These are phyloP conservation scores for Coemansia sp. DNA, from an alignment of 192 early-diverging fungal genomes.

Conservation along the genomic window DNA sequence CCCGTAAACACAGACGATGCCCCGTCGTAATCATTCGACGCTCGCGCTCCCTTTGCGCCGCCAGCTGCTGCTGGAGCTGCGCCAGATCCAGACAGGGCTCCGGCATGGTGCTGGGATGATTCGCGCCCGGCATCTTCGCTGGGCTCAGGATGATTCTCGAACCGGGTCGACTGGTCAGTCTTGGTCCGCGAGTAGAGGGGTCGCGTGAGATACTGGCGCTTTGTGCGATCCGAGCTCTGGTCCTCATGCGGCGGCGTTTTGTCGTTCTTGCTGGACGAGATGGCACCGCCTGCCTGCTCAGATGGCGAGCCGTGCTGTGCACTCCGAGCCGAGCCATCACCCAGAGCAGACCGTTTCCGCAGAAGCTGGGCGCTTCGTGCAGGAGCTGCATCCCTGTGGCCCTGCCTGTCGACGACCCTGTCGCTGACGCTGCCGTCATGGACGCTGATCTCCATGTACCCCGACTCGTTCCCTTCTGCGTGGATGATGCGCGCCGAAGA, in stretches of 20 bases:
- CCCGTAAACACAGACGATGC: constrained; percentile 47
- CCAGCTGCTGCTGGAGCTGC: background rate
- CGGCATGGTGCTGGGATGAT: background rate
- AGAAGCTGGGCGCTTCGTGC: background rate
- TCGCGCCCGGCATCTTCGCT: background rate
- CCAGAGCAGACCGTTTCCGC: background rate
- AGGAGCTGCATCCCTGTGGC: background rate
- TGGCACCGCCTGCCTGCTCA: background rate
- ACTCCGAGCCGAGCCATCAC: background rate
- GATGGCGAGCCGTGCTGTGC: background rate
- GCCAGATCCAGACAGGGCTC: background rate
- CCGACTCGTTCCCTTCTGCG: constrained; percentile 31
- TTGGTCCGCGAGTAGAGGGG: constrained; percentile 13
- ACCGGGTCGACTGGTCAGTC: background rate
- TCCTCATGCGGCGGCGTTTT: background rate
- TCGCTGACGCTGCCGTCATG: constrained; percentile 13
- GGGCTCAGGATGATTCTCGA: background rate
- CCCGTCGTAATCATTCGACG: constrained; percentile 25
- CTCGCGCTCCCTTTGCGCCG: background rate
- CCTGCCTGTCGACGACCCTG: background rate
- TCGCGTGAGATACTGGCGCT: constrained; percentile 32
- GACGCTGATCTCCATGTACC: constrained; percentile 47
- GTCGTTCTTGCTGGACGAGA: background rate
- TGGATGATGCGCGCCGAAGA: constrained; percentile 35
- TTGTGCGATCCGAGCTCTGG: constrained; percentile 5